Evolutionary conservation across 169 alveolate genomes (phyloP), one percentile per base, ranked within the genome.

Genomic region (Condylostoma magnum): DNA sequence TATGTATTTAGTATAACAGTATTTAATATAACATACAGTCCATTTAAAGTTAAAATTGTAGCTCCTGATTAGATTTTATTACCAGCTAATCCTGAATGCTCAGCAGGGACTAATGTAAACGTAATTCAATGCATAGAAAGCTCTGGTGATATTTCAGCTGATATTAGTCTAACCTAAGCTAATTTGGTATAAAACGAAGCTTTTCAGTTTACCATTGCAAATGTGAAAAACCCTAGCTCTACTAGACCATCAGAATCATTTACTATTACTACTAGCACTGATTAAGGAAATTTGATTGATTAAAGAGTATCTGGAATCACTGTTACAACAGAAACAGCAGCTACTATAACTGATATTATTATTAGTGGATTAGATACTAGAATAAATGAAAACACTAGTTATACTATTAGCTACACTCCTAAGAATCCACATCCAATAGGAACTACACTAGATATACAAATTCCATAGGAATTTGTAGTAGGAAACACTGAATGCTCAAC

Each of bases 361-460:
- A 44, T 63, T 22, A n/a, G 50, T 44, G 58, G 37, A 27, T 22
- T 18, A 12, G 57, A 63, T 25, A 15, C 54, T 12, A 46, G 33
- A 33, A 63, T 63, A 27, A 27, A 54, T 44, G 46, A 36, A 0
- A 44, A 28, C 4, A 41, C 73, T 22, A 12, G 25, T 22, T 63
- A 63, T 20, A 63, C 22, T n/a, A 20, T 63, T 6, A 43, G 47
- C 22, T 63, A 38, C 22, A 6, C 25, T 5, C 63, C 73, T 18
- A 15, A 27, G 22, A 38, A 63, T 28, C 20, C 43, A 4, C 73
- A 38, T 33, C 73, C 73, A 12, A 57, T 57, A 18, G 73, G 73
- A 25, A 27, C 58, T 6, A n/a, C 20, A 27, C n/a, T 63, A n/a
- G 18, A 25, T 12, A 41, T 63, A 37, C 30, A 18, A 12, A 0